A percentile compares a stretch with the other conserved stretches of the same genome.
phyloP scores from a whole-genome alignment of 148 eudicot genomes.

The Cornus suecica region DNA sequence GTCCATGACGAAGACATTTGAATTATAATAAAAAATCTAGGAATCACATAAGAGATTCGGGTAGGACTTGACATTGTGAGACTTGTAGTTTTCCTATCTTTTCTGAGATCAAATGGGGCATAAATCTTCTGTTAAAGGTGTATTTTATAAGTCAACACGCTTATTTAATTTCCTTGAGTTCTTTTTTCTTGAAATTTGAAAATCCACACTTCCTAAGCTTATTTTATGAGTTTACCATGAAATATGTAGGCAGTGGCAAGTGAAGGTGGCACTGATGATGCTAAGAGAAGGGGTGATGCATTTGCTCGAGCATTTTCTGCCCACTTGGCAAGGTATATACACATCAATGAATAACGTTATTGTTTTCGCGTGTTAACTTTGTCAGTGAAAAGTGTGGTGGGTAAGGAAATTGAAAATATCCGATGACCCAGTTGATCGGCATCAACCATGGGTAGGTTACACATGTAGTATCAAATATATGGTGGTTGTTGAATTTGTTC shows the following conservation, averaged over 20 bases:
- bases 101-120: not conserved
- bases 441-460: not conserved
- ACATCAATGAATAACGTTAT: not conserved
- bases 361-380: not conserved
- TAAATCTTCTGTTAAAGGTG: constrained; percentile 2
- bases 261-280: constrained; percentile 98
- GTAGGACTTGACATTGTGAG: not conserved
- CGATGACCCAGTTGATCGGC: not conserved
- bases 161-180: not conserved
- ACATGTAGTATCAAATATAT: not conserved
- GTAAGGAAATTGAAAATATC: no score
- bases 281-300: constrained; percentile 96
- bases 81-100: not conserved
- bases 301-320: constrained; percentile 99
- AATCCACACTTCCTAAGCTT: constrained; percentile 8
- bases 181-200: no score
- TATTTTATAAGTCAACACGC: not conserved
- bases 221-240: not conserved
- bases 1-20: not conserved
- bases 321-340: constrained; percentile 82
- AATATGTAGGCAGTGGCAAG: constrained; percentile 88
- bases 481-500: not conserved
- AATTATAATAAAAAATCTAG: not conserved
- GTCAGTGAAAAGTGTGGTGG: no score
- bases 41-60: not conserved